Evolutionary conservation across 345 rosid genomes (phyloP).

Genomic region (Geranium brycei): DNA sequence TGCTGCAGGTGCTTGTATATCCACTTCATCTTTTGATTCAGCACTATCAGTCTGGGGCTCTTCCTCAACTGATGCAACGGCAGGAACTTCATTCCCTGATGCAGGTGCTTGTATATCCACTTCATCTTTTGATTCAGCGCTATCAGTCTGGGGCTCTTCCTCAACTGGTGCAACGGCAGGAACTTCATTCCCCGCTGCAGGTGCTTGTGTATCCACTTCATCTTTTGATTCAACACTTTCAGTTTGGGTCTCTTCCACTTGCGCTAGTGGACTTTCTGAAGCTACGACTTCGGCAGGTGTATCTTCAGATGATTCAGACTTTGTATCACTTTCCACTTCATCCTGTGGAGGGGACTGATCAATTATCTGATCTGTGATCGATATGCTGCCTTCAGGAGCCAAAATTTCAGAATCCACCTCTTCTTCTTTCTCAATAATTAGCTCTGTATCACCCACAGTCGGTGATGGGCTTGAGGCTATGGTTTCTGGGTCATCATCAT

Average conservation of each 20-base stretch:
- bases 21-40: not conserved
- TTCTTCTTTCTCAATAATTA: slow-evolving; percentile 15
- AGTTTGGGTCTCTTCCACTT: slow-evolving; percentile 16
- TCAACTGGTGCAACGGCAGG: slow-evolving; percentile 19
- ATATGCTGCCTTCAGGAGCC: slow-evolving; percentile 18
- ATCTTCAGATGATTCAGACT: slow-evolving; percentile 22
- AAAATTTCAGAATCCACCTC: slow-evolving; percentile 11
- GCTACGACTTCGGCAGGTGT: slow-evolving; percentile 23
- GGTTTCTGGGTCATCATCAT: slow-evolving; percentile 1
- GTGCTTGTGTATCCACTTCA: slow-evolving; percentile 7
- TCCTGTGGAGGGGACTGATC: slow-evolving; percentile 13
- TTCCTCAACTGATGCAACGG: slow-evolving; percentile 15
- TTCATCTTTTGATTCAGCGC: slow-evolving; percentile 12
- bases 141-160: slow-evolving; percentile 16
- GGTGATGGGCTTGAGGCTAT: slow-evolving; percentile 6
- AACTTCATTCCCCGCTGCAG: slow-evolving; percentile 17
- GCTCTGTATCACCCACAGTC: slow-evolving; percentile 12
- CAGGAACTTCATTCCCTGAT: slow-evolving; percentile 16
- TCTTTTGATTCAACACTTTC: slow-evolving; percentile 22
- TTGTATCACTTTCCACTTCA: slow-evolving; percentile 13
- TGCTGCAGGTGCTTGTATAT: slow-evolving; percentile 14
- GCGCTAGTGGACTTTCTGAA: slow-evolving; percentile 26
- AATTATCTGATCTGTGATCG: slow-evolving; percentile 11
- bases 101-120: slow-evolving; percentile 11
- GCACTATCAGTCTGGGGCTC: too few species aligned